Conservation (phyloP, 352 stramenopile species). For the Pythium phragmiticola region DNA sequence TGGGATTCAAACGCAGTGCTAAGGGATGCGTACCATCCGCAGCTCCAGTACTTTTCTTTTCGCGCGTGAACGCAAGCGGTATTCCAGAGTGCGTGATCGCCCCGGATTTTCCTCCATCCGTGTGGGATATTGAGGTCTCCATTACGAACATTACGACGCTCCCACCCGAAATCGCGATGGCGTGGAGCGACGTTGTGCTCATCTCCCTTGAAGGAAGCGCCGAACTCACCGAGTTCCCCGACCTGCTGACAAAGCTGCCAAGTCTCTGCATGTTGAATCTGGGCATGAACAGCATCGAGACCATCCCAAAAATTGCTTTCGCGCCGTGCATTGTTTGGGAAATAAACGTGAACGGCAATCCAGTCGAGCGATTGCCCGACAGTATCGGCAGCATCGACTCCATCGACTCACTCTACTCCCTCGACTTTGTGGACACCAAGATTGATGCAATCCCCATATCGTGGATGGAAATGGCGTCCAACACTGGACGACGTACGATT, state of each 20-base stretch:
- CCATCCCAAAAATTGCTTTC: not conserved
- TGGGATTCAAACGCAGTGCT: slow-evolving; percentile 5
- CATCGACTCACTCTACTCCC: not conserved
- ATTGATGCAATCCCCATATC: not conserved
- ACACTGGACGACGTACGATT: not conserved
- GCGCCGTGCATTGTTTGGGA: not conserved
- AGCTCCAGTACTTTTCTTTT: not conserved
- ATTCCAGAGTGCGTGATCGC: not conserved
- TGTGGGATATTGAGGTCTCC: slow-evolving; percentile 4
- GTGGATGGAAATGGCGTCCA: not conserved
- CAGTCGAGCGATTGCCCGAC: not conserved
- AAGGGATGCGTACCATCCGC: not conserved
- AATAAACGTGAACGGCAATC: not conserved
- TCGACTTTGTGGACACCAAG: not conserved
- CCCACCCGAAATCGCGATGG: not conserved
- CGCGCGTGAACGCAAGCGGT: not conserved
- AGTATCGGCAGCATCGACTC: not conserved
- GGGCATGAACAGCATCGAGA: not conserved
- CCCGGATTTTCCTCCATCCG: not conserved
- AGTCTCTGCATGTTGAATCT: not conserved
- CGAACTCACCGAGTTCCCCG: slow-evolving; percentile 1
- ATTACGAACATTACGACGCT: slow-evolving; percentile 6
- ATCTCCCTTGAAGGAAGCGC: not conserved
- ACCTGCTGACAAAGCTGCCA: not conserved
- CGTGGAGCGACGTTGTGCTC: not conserved